A percentile compares a stretch with the other conserved stretches of the same genome.
phyloP scores from a whole-genome alignment of 169 alveolate species.

The Cryptosporidium baileyi region DNA sequence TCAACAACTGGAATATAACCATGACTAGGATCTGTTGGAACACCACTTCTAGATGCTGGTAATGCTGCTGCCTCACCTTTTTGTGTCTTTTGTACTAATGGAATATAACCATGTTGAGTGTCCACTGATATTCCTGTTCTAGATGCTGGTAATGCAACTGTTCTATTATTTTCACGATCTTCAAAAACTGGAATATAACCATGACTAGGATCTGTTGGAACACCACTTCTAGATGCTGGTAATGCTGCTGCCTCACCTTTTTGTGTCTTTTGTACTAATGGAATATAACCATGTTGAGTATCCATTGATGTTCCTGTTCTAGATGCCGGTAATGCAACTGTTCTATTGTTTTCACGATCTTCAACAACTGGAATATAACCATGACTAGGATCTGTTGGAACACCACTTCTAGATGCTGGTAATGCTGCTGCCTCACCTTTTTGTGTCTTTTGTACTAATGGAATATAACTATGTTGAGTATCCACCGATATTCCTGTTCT shows the following conservation, averaged over 20 bases:
- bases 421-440: too few relatives aligned
- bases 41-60: conserved; percentile 21
- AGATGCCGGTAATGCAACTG: conserved; percentile 26
- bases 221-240: conserved; percentile 8
- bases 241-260: background rate
- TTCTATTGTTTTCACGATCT: background rate
- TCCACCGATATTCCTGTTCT: conserved; percentile 35
- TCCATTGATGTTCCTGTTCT: background rate
- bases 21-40: conserved; percentile 1
- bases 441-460: background rate
- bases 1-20: background rate
- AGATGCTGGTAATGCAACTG: conserved; percentile 55
- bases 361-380: background rate
- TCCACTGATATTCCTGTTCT: background rate
- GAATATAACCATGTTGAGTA: background rate
- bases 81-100: background rate
- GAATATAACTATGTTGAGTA: background rate
- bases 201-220: background rate
- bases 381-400: background rate
- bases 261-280: background rate
- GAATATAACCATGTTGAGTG: background rate
- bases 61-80: background rate
- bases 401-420: background rate
- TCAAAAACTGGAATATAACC: background rate
- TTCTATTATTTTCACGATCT: background rate